Evolutionary conservation across 2,329 filamentous ascomycete genomes (phyloP).

Genomic region (Scopulariopsis brevicaulis): DNA sequence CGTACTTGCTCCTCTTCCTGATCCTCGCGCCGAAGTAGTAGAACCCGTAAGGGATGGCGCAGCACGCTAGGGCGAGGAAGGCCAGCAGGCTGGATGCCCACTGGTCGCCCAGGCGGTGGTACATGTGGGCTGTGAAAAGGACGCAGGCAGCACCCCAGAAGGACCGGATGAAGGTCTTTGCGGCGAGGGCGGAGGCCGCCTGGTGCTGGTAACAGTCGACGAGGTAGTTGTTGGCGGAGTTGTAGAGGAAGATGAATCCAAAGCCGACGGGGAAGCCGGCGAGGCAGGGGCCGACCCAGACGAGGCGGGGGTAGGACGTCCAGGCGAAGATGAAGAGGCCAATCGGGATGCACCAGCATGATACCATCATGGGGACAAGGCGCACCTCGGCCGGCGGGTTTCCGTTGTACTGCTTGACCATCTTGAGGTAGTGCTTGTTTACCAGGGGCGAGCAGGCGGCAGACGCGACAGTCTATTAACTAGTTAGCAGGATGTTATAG

Average conservation of each 20-base stretch:
- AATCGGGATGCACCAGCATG: slow-evolving; percentile 59
- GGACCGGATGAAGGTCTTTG: slow-evolving; percentile 68
- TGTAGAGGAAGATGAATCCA: slow-evolving; percentile 77
- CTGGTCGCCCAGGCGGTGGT: slow-evolving; percentile 56
- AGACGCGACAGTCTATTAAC: slow-evolving; percentile 39
- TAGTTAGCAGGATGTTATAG: not conserved
- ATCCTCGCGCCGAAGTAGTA: slow-evolving; percentile 67
- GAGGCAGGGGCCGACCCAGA: slow-evolving; percentile 62
- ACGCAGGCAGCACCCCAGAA: slow-evolving; percentile 73
- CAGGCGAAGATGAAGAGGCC: slow-evolving; percentile 49
- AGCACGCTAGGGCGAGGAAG: slow-evolving; percentile 67
- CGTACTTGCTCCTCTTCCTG: slow-evolving; percentile 57
- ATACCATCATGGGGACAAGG: slow-evolving; percentile 72
- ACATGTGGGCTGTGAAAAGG: slow-evolving; percentile 77
- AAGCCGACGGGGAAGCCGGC: slow-evolving; percentile 65
- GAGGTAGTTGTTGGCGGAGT: slow-evolving; percentile 65
- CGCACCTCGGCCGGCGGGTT: slow-evolving; percentile 67
- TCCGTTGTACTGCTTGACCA: slow-evolving; percentile 52
- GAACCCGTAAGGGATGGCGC: slow-evolving; percentile 73
- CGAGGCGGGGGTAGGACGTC: slow-evolving; percentile 51
- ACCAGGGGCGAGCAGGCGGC: slow-evolving; percentile 59
- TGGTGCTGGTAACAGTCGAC: slow-evolving; percentile 56
- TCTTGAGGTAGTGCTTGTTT: slow-evolving; percentile 68
- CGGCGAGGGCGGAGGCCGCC: slow-evolving; percentile 69
- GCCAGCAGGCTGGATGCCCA: slow-evolving; percentile 66